These are phyloP conservation scores for Lepraria neglecta DNA, from an alignment of 495 filamentous ascomycete species.

Conservation along the genomic window DNA sequence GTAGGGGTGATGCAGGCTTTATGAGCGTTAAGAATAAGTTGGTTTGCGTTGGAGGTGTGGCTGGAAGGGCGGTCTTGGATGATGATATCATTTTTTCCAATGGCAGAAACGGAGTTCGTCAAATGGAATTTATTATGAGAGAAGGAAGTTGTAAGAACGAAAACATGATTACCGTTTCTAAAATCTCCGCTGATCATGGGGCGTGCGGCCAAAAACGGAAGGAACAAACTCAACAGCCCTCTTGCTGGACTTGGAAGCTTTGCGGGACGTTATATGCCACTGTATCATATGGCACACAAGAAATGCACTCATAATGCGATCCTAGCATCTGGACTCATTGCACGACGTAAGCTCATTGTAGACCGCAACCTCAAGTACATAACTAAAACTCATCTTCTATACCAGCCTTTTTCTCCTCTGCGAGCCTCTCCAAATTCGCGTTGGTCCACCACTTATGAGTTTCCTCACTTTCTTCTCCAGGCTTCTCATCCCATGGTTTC, in stretches of 20 bases:
- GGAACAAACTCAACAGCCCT: background rate
- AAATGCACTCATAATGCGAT: too few species aligned
- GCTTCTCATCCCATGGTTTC: slow-evolving; percentile 72
- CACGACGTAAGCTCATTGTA: background rate
- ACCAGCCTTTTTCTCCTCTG: slow-evolving; percentile 41
- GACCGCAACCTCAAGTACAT: too few species aligned
- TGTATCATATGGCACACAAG: background rate
- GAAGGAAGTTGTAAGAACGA: background rate
- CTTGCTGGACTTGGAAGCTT: background rate
- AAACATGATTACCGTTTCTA: background rate
- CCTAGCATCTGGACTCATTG: too few species aligned
- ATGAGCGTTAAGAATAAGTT: too few species aligned
- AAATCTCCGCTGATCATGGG: background rate
- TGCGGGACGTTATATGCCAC: slow-evolving; percentile 1
- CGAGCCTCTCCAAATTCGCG: slow-evolving; percentile 47
- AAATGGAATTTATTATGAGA: too few species aligned
- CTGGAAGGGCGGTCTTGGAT: too few species aligned
- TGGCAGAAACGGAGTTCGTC: too few species aligned
- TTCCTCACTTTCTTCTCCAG: slow-evolving; percentile 43
- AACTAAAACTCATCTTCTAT: slow-evolving; percentile 27
- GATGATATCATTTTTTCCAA: too few species aligned
- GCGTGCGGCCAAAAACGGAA: background rate
- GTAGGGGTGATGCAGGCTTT: too few species aligned
- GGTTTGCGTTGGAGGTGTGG: too few species aligned
- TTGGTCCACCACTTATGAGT: slow-evolving; percentile 64